Conservation (phyloP, 805 yeast genomes). For the Komagataella kurtzmanii region DNA sequence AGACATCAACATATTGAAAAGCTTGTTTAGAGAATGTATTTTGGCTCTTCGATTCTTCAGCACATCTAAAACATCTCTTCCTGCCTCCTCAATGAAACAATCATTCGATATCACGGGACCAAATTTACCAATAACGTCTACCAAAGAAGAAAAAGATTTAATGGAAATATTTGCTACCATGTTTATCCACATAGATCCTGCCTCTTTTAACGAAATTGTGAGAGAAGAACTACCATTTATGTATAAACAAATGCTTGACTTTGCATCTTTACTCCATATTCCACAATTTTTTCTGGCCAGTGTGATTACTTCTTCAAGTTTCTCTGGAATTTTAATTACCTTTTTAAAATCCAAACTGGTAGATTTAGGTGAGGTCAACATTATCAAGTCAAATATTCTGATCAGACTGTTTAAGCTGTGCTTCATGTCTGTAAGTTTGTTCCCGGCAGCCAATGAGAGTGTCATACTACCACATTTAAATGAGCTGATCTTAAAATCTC, state of each 20-base stretch:
- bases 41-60: slow-evolving; percentile 68
- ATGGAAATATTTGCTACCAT: slow-evolving; percentile 94
- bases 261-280: slow-evolving; percentile 76
- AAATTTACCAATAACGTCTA: slow-evolving; percentile 70
- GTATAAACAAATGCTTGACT: slow-evolving; percentile 66
- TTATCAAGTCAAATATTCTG: slow-evolving; percentile 64
- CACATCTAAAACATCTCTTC: slow-evolving; percentile 33
- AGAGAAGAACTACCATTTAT: slow-evolving; percentile 67
- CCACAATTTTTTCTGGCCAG: slow-evolving; percentile 92
- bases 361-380: slow-evolving; percentile 71
- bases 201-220: slow-evolving; percentile 88
- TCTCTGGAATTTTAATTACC: slow-evolving; percentile 69
- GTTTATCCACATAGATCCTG: slow-evolving; percentile 87
- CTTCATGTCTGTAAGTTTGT: slow-evolving; percentile 89
- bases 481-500: slow-evolving; percentile 66
- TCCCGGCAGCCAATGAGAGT: slow-evolving; percentile 76
- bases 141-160: slow-evolving; percentile 87
- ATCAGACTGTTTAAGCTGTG: slow-evolving; percentile 83
- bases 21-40: slow-evolving; percentile 74
- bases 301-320: slow-evolving; percentile 88
- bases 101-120: slow-evolving; percentile 65
- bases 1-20: slow-evolving; percentile 66
- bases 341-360: slow-evolving; percentile 63
- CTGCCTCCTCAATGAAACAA: slow-evolving; percentile 17
- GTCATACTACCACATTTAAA: slow-evolving; percentile 84